Conservation (phyloP, 768 basidiomycete genomes). For the Tricholoma bakamatsutake region DNA sequence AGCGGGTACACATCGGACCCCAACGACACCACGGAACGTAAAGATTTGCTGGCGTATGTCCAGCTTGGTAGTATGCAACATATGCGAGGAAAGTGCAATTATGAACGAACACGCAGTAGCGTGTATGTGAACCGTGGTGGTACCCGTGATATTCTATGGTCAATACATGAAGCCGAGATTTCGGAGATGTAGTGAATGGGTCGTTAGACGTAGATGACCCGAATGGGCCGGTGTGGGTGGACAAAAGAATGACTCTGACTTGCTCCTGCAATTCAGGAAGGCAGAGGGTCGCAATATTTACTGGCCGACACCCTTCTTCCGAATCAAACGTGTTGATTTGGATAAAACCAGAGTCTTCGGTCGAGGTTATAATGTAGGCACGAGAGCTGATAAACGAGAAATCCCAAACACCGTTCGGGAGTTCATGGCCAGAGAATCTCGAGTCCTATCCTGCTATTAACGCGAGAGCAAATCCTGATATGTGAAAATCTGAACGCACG, state of each 20-base stretch:
- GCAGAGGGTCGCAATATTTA: slow-evolving; percentile 8
- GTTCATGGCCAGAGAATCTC: slow-evolving; percentile 3
- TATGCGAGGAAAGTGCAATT: slow-evolving; percentile 6
- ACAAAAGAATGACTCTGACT: slow-evolving; percentile 9
- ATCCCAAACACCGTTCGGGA: slow-evolving; percentile 30
- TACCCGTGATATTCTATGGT: slow-evolving; percentile 4
- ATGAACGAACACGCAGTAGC: slow-evolving; percentile 7
- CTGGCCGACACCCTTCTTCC: background rate
- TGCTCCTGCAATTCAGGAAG: slow-evolving; percentile 11
- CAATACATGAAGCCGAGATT: slow-evolving; percentile 9
- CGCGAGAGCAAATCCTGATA: too few species aligned
- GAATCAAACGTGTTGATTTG: slow-evolving; percentile 36
- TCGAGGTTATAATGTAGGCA: slow-evolving; percentile 36
- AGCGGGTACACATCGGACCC: slow-evolving; percentile 8
- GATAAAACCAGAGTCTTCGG: slow-evolving; percentile 27
- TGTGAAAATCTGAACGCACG: background rate
- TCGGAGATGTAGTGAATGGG: slow-evolving; percentile 17
- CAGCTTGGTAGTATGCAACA: slow-evolving; percentile 7
- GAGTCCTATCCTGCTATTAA: slow-evolving; percentile 2
- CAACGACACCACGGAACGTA: slow-evolving; percentile 7
- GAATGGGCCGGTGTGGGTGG: slow-evolving; percentile 29
- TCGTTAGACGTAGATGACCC: slow-evolving; percentile 15
- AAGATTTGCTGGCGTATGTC: background rate
- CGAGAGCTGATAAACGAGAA: slow-evolving; percentile 42
- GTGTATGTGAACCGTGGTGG: background rate